Evolutionary conservation across 176 grass and related monocot species (phyloP).

Genomic region (Hsuehochloa calcarea): DNA sequence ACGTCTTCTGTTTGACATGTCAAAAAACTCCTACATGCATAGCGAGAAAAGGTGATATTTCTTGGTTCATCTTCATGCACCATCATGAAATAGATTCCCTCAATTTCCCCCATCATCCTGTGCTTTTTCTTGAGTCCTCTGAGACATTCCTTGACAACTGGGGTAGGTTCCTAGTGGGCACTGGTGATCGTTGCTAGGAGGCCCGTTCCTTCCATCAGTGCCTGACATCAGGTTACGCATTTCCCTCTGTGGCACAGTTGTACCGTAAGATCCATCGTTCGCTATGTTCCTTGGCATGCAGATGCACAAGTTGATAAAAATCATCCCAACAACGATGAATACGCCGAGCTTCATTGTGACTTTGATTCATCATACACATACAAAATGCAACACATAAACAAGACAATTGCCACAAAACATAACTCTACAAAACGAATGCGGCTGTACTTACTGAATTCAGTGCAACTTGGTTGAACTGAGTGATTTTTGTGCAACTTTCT

Average conservation of each 20-base stretch:
- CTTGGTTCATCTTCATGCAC: background rate
- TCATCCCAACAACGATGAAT: background rate
- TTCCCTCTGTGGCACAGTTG: background rate
- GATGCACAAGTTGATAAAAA: background rate
- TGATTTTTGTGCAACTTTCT: background rate
- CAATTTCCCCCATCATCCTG: conserved; percentile 2
- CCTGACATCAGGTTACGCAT: conserved; percentile 1
- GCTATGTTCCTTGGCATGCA: conserved; percentile 13
- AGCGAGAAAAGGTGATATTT: background rate
- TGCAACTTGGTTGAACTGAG: background rate
- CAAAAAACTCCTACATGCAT: background rate
- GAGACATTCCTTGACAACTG: conserved; percentile 26
- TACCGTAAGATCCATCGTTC: background rate
- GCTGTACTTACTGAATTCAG: background rate
- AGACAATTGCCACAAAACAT: background rate
- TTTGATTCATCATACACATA: background rate
- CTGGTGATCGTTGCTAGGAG: conserved; percentile 49
- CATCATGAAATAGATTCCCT: background rate
- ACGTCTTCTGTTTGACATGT: background rate
- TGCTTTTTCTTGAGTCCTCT: background rate
- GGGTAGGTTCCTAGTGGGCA: conserved; percentile 40
- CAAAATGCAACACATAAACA: background rate
- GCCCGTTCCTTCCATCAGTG: conserved; percentile 34
- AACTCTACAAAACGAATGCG: background rate
- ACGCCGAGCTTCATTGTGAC: conserved; percentile 9